Percentiles rank a stretch among this genome's conserved stretches.
Conservation (phyloP, 2,329 filamentous ascomycete species). For the Pestalotiopsis sp. region DNA sequence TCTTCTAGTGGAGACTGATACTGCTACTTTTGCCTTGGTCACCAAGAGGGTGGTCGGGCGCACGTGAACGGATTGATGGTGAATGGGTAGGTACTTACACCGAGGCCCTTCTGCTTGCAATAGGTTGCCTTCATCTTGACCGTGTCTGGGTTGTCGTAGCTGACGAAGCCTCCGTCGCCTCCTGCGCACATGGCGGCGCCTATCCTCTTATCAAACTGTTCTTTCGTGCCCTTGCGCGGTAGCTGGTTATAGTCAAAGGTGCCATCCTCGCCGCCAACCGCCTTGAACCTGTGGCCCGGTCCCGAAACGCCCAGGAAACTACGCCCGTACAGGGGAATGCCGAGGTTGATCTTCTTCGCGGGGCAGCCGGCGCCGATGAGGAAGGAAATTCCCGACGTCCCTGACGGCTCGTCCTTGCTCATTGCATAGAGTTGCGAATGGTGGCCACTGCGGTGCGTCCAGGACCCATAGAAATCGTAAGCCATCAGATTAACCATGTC, state of each 20-base stretch:
- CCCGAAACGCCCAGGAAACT: slow-evolving; percentile 68
- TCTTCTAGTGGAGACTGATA: not conserved
- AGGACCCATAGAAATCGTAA: slow-evolving; percentile 76
- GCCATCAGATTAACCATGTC: slow-evolving; percentile 79
- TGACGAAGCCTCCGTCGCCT: slow-evolving; percentile 74
- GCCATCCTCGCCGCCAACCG: slow-evolving; percentile 61
- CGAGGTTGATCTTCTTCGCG: slow-evolving; percentile 70
- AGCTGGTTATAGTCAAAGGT: slow-evolving; percentile 74
- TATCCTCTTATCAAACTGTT: slow-evolving; percentile 65
- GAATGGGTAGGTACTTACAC: slow-evolving; percentile 42
- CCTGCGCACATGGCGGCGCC: slow-evolving; percentile 73
- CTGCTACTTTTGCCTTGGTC: not conserved
- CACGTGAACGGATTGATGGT: not conserved
- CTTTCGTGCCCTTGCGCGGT: slow-evolving; percentile 60
- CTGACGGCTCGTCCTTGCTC: slow-evolving; percentile 61
- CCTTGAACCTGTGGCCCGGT: slow-evolving; percentile 62
- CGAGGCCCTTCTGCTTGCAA: slow-evolving; percentile 69
- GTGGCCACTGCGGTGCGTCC: slow-evolving; percentile 68
- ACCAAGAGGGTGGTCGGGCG: slow-evolving; percentile 12
- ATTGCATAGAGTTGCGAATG: slow-evolving; percentile 73
- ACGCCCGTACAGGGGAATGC: slow-evolving; percentile 74
- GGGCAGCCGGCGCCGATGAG: slow-evolving; percentile 67
- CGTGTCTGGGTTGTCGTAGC: slow-evolving; percentile 77
- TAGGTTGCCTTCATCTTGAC: slow-evolving; percentile 75
- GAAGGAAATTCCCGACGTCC: slow-evolving; percentile 66